Base-by-base conservation (phyloP, 2,329 filamentous ascomycete species). In the Alternaria gaisen region DNA sequence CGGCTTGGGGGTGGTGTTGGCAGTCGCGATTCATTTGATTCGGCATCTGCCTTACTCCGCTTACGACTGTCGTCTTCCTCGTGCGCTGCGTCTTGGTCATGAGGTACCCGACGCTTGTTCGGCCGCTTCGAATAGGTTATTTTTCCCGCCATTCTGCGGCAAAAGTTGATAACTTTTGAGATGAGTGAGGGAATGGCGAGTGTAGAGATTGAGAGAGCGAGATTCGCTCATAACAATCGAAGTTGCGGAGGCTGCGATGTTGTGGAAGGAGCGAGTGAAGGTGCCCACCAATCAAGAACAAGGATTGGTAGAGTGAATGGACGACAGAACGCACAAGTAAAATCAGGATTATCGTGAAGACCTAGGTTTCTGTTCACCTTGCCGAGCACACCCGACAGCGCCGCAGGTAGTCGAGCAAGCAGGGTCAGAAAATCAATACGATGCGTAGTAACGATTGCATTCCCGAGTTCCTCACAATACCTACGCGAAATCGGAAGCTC, bases 41-140 rank as follows among this genome's bases (percentile, higher is more conserved):
- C 59, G 34, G 61, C 56, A 50, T 65, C 52, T 24, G 56, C 55
- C 52, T 60, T 72, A 18, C 32, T 26, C 54, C 66, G 68, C 61
- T 72, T 70, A 32, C 58, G 56, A 41, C 56, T 60, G 38, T 59
- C 53, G 18, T 63, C 59, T 26, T 60, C 47, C 18, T 63, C 48
- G 36, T 57, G 60, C 20, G 57, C 53, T 16, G 57, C 41, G 28
- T 65, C 55, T 20, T 58, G 52, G 20, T 63, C 57, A 34, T 59
- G 55, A 8, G 52, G 44, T 24, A 54, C 41, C 24, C 50, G 63
- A 12, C 52, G 41, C 60, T 67, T 71, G 9, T 61, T 61, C n/a
- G 47, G 53, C 38, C 51, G 34, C 20, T 63, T 62, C 12, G 69
- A 71, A 53, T 71, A 71, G 7, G 69, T 71, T 53, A 61, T 36